phyloP scores from a whole-genome alignment of 2,329 filamentous ascomycete species.

The Nothopassalora personata region DNA sequence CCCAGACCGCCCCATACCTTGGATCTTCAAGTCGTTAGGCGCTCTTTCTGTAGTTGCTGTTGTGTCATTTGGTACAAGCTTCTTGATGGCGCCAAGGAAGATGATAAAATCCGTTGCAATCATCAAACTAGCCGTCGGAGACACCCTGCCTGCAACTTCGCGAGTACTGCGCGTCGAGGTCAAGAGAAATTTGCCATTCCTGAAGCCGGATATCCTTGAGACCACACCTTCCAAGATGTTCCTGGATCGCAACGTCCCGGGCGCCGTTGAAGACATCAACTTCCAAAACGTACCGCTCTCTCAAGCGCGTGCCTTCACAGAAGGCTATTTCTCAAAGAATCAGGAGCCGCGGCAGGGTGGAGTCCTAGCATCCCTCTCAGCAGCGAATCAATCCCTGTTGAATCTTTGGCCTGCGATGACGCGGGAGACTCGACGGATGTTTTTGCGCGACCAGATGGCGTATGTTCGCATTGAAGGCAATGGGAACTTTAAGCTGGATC shows the following conservation, averaged over 20 bases:
- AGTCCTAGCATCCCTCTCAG: background rate
- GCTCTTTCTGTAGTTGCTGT: slow-evolving; percentile 10
- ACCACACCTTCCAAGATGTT: slow-evolving; percentile 3
- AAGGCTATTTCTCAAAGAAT: slow-evolving; percentile 9
- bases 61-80: slow-evolving; percentile 11
- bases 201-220: slow-evolving; percentile 15
- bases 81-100: slow-evolving; percentile 21
- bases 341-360: background rate
- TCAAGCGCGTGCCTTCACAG: slow-evolving; percentile 9
- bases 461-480: slow-evolving; percentile 19
- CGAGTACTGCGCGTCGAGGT: slow-evolving; percentile 16
- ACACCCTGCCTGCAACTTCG: background rate
- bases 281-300: slow-evolving; percentile 5
- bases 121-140: slow-evolving; percentile 1
- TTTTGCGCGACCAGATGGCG: slow-evolving; percentile 25
- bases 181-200: slow-evolving; percentile 17
- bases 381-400: slow-evolving; percentile 6
- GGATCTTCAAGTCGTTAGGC: slow-evolving; percentile 9
- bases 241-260: slow-evolving; percentile 13
- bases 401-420: slow-evolving; percentile 12
- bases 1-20: slow-evolving; percentile 3
- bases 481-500: slow-evolving; percentile 27
- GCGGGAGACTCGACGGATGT: slow-evolving; percentile 24
- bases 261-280: slow-evolving; percentile 1
- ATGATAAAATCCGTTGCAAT: slow-evolving; percentile 19